Conservation (phyloP, 495 filamentous ascomycete genomes). For the Trichocladium uniseriatum region DNA sequence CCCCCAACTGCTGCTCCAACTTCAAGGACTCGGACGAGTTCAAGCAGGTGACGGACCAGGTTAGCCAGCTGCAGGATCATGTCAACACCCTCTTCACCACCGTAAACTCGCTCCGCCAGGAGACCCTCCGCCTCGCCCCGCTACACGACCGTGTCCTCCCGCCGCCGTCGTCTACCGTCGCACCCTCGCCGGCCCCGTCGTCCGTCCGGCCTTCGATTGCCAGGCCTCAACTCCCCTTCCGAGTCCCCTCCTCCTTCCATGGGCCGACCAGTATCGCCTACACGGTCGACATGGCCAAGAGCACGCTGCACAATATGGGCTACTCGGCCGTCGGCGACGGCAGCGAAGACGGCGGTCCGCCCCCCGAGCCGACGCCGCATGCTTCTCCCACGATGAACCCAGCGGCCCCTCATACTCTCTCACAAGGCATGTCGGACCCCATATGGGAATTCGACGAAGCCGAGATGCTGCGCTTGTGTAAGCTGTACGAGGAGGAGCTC, state of each 20-base stretch:
- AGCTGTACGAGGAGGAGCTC: conserved; percentile 73
- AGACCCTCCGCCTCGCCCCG: conserved; percentile 32
- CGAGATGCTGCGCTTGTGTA: conserved; percentile 61
- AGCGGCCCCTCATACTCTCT: conserved; percentile 19
- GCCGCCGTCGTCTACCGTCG: conserved; percentile 21
- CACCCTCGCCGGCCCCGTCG: conserved; percentile 26
- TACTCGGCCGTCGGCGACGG: conserved; percentile 53
- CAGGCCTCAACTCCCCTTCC: conserved; percentile 21
- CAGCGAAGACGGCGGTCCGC: conserved; percentile 41
- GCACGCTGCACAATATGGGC: conserved; percentile 81
- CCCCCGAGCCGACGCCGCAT: conserved; percentile 46
- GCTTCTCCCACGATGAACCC: conserved; percentile 33
- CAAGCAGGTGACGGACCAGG: conserved; percentile 64
- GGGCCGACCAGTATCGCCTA: conserved; percentile 82
- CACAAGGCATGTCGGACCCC: conserved; percentile 50
- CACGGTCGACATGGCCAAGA: conserved; percentile 78
- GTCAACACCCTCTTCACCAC: conserved; percentile 65
- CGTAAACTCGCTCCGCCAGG: conserved; percentile 53
- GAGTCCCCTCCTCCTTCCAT: conserved; percentile 57
- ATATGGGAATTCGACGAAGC: conserved; percentile 64
- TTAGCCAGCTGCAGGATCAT: conserved; percentile 70
- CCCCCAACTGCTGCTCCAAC: conserved; percentile 74
- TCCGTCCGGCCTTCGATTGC: background rate
- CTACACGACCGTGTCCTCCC: conserved; percentile 30
- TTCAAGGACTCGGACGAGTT: conserved; percentile 90